Base-by-base conservation (phyloP, 768 basidiomycete genomes). In the Lactarius tabidus region DNA sequence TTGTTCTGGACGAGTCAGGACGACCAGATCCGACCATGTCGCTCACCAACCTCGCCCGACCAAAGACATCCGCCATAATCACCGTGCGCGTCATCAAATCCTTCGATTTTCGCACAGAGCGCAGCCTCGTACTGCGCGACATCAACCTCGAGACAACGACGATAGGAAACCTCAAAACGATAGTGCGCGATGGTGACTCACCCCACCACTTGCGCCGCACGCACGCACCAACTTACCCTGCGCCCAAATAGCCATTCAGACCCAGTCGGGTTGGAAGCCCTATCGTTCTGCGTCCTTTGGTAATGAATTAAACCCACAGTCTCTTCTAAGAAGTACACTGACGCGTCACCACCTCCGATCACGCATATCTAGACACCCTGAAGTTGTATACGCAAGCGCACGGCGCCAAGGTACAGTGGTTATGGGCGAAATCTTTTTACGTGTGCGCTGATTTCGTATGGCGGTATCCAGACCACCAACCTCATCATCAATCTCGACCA, bases 401-500 rank as follows among this genome's bases (percentile, higher is more conserved):
- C 72, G 95, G 95, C 14, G 84, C 93, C 60, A 99, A 99, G 84
- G 96, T 90, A 59, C 23, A 75, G 67, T 57, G 61, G 38, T 29
- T 14, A 33, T 31, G 35, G 28, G 36, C 45, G 26, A 56, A 41
- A 23, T n/a, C 26, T 29, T 41, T 28, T 41, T 28, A 31, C 43
- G 20, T 38, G 17, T 38, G 29, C 43, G 58, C 55, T 57, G 52
- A 61, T 33, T 48, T n/a, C 18, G 6, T 33, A 48, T 36, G 52
- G 12, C n/a, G 41, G 8, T 31, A 28, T 31, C 29, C 71, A 98
- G 96, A 96, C 95, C 1, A 91, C 91, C 36, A 98, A 99, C 77
- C 81, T 99, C 33, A 98, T 99, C 76, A 98, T 99, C 73, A 99
- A 99, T 75, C 83, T 98, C 63, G 94, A 97, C 72, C 85, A 95